Base-by-base conservation (phyloP, 768 basidiomycete species). In the Serendipita sp. region DNA sequence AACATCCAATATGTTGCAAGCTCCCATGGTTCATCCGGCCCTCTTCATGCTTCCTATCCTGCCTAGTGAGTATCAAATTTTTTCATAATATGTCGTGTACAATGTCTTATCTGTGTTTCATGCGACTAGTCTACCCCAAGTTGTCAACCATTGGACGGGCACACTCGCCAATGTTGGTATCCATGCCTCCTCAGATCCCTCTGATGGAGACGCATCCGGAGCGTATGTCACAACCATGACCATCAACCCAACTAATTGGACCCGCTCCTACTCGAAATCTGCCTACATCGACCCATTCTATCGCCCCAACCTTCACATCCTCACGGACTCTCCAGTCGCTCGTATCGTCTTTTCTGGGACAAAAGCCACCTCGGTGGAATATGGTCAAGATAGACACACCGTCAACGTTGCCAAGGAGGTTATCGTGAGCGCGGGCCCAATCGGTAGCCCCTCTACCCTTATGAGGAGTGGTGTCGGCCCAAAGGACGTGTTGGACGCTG, bases 221-320 rank as follows among this genome's bases (percentile, higher is more conserved):
- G 74, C 76, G 3, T 81, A 80, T 70, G 76, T 86, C 69, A 77
- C 83, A 0, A 78, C 83, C 2, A 79, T 79, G 3, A 76, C 78
- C 4, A 83, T 88, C 70, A 86, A 86, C 73, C 80, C 81, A 0
- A 64, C 75, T 32, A 86, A 85, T 73, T 81, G 79, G 75, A 84
- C 83, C 11, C 79, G 85, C 53, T 83, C 81, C 0, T 86, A 86
- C 73, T 77, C 84, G n/a, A 78, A 81, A 65, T 79, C 83, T 0
- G 80, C 77, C 2, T 86, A 86, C 75, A 82, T 85, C 71, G 86
- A 86, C 72, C 77, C 81, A 3, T 76, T 86, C 0, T 79, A 82
- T 24, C 80, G 85, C 48, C 65, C 77, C 64, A 88, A 88, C 70
- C 78, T 88, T 45, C 80, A 82, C 69, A 80, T 89, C 66, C 76